Evolutionary conservation across 257 asterid genomes (phyloP).

Genomic region (Coffea eugenioides): DNA sequence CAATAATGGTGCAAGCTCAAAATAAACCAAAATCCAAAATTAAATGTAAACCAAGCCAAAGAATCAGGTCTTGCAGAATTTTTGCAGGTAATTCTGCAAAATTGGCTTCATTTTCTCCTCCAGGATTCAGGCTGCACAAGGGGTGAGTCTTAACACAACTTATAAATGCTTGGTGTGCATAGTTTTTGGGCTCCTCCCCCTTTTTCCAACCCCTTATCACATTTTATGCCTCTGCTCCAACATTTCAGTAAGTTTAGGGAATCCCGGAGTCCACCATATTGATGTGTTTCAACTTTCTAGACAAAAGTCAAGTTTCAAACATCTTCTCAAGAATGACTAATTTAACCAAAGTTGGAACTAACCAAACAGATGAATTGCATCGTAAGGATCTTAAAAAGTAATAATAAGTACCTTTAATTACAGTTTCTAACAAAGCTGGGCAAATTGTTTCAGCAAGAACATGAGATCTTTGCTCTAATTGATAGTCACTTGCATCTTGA

Average conservation of each 20-base stretch:
- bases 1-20: not conserved
- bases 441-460: constrained; percentile 67
- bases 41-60: not conserved
- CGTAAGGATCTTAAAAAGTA: not conserved
- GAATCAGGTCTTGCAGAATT: not conserved
- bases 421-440: constrained; percentile 75
- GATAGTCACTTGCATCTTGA: constrained; percentile 46
- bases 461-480: constrained; percentile 56
- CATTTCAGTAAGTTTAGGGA: not conserved
- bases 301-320: not conserved
- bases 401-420: constrained; percentile 66
- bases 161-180: not conserved
- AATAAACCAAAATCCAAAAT: not conserved
- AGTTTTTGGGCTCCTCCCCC: not conserved
- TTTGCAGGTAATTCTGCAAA: not conserved
- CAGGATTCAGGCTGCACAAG: not conserved
- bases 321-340: not conserved
- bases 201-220: not conserved
- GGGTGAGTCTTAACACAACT: not conserved
- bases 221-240: not conserved
- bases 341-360: not conserved
- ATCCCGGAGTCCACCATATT: not conserved
- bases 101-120: not conserved
- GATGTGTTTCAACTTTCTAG: not conserved
- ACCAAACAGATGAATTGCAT: not conserved